phyloP scores from a whole-genome alignment of 176 grass and related monocot species.

The Pharus latifolius region DNA sequence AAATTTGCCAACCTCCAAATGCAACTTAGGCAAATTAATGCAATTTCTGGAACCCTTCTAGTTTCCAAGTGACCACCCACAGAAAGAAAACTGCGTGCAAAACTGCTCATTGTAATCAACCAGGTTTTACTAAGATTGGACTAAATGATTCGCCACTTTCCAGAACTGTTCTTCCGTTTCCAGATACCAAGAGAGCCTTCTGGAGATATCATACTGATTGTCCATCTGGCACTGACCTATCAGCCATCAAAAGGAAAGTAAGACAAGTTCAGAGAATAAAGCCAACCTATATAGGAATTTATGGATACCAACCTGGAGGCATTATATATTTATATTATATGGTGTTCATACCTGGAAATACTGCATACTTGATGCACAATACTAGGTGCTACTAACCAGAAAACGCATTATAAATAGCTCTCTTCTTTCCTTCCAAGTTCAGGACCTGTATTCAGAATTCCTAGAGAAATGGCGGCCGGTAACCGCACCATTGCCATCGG shows the following conservation, averaged over 20 bases:
- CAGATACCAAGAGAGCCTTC: constrained; percentile 18
- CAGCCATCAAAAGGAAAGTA: constrained; percentile 1
- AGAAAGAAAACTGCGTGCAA: no score
- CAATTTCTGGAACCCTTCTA: no score
- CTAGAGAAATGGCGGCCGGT: constrained; percentile 9
- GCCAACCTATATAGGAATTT: not conserved
- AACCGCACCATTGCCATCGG: constrained; percentile 46
- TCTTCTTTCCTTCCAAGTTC: not conserved
- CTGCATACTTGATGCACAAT: constrained; percentile 14
- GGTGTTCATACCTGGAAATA: no score
- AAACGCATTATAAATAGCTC: constrained; percentile 10
- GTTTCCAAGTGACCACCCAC: no score
- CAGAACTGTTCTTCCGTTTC: not conserved
- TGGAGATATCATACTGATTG: constrained; percentile 8
- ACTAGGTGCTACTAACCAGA: constrained; percentile 7
- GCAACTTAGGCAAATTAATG: no score
- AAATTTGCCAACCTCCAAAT: no score
- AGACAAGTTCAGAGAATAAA: constrained; percentile 22
- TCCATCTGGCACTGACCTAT: constrained; percentile 16
- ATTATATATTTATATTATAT: no score
- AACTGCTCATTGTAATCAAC: not conserved
- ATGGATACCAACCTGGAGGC: no score
- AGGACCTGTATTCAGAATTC: no score
- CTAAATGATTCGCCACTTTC: no score
- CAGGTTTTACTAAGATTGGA: not conserved